Percentiles rank a stretch among this genome's conserved stretches.
Evolutionary conservation across 345 rosid genomes (phyloP).

Genomic region (Murraya koenigii): DNA sequence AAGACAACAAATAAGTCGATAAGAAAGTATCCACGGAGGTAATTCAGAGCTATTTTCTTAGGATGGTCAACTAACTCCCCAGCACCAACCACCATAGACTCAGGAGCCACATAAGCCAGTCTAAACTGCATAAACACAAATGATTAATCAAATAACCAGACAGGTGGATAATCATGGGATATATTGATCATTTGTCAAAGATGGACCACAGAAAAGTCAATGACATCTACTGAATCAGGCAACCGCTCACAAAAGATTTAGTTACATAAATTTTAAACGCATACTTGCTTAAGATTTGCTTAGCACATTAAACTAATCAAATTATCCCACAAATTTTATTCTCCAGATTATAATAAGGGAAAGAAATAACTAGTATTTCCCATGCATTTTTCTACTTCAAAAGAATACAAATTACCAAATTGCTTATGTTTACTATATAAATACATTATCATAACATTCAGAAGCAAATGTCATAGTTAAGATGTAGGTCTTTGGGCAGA

Average conservation of each 20-base stretch:
- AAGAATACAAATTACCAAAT: not conserved
- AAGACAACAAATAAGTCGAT: slow-evolving; percentile 59
- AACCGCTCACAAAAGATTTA: not conserved
- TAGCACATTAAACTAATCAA: not conserved
- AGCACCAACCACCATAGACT: slow-evolving; percentile 77
- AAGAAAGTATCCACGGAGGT: slow-evolving; percentile 52
- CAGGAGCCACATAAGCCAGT: slow-evolving; percentile 82
- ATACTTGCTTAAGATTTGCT: not conserved
- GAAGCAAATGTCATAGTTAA: not conserved
- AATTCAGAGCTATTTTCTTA: slow-evolving; percentile 56
- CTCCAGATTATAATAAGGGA: not conserved
- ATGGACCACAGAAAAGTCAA: not conserved
- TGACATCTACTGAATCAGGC: not conserved
- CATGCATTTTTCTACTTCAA: not conserved
- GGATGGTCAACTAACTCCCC: slow-evolving; percentile 92
- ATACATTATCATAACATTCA: not conserved
- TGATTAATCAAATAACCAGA: not conserved
- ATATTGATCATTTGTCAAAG: not conserved
- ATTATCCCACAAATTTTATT: not conserved
- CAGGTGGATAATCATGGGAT: not conserved
- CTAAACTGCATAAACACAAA: slow-evolving; percentile 59
- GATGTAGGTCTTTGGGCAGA: not conserved
- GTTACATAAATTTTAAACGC: not conserved
- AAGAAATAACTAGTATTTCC: not conserved
- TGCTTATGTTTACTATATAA: not conserved